Evolutionary conservation across 139 green algal genomes (phyloP).

Genomic region (Tetraselmis chui): DNA sequence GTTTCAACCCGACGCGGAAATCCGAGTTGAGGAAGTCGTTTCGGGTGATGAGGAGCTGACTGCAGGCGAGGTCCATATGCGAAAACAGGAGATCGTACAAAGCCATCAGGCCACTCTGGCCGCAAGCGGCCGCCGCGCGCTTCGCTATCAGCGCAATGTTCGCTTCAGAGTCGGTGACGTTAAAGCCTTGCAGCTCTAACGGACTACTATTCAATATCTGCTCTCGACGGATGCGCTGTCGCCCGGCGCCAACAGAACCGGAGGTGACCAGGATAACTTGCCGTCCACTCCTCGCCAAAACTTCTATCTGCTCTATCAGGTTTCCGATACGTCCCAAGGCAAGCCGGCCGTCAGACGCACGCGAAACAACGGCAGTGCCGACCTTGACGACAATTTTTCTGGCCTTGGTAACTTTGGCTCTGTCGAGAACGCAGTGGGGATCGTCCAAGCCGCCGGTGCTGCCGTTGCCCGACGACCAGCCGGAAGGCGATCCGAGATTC

Average conservation of each 20-base stretch:
- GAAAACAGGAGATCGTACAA: conserved; percentile 55
- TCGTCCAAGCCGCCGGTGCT: not conserved
- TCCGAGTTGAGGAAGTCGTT: not conserved
- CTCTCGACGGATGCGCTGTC: conserved; percentile 49
- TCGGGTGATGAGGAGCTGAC: not conserved
- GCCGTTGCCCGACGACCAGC: not conserved
- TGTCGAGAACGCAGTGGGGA: not conserved
- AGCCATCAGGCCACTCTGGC: conserved; percentile 51
- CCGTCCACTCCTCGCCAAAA: conserved; percentile 27
- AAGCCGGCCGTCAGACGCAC: conserved; percentile 28
- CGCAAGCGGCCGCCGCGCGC: conserved; percentile 33
- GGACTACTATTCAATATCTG: conserved; percentile 40
- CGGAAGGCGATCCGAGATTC: not conserved
- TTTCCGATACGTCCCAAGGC: conserved; percentile 34
- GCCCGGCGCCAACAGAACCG: conserved; percentile 44
- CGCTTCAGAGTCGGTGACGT: not conserved
- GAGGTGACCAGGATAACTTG: conserved; percentile 52
- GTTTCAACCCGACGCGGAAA: conserved; percentile 23
- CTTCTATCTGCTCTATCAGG: conserved; percentile 46
- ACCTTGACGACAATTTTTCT: conserved; percentile 11
- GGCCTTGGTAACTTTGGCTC: not conserved
- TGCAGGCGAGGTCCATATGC: conserved; percentile 39
- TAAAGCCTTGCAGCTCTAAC: conserved; percentile 28
- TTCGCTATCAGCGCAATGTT: not conserved
- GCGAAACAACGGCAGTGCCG: conserved; percentile 42